A percentile compares a stretch with the other conserved stretches of the same genome.
Evolutionary conservation across 495 filamentous ascomycete genomes (phyloP).

Genomic region (Penicillium arizonense): DNA sequence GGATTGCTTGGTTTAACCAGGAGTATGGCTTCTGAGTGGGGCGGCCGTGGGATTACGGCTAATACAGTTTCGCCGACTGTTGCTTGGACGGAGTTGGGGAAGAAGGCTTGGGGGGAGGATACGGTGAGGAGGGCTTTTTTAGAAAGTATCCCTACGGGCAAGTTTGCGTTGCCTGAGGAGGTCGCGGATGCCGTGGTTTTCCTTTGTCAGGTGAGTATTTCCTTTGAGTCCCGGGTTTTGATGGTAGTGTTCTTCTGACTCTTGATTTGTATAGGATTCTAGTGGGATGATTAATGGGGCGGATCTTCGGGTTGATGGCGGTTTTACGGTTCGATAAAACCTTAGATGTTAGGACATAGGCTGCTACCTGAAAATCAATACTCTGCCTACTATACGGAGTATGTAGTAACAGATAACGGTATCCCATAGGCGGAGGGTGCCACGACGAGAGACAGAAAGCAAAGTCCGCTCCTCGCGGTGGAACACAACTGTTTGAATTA

Average conservation of each 20-base stretch:
- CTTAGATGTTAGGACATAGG: not conserved
- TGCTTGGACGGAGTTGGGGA: constrained; percentile 39
- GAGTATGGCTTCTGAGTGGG: constrained; percentile 49
- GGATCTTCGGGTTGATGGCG: constrained; percentile 43
- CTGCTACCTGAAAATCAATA: too few species aligned
- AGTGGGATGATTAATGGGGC: constrained; percentile 46
- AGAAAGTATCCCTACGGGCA: constrained; percentile 36
- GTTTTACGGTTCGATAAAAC: constrained; percentile 34
- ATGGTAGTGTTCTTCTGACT: constrained; percentile 5
- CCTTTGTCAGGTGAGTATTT: constrained; percentile 34
- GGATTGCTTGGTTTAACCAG: constrained; percentile 46
- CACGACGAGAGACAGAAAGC: too few species aligned
- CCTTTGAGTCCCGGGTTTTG: not conserved
- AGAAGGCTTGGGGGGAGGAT: constrained; percentile 40
- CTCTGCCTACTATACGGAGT: too few species aligned
- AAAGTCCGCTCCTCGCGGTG: too few species aligned
- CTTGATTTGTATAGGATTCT: constrained; percentile 28
- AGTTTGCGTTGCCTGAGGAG: constrained; percentile 42
- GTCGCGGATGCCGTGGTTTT: constrained; percentile 40
- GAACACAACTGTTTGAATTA: too few species aligned
- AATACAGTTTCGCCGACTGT: constrained; percentile 42
- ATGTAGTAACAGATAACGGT: too few species aligned
- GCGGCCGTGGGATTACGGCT: constrained; percentile 31
- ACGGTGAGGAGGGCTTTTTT: constrained; percentile 33
- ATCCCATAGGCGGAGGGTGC: too few species aligned